phyloP scores from a whole-genome alignment of 495 filamentous ascomycete species.

The Hypoxylon perforatum region DNA sequence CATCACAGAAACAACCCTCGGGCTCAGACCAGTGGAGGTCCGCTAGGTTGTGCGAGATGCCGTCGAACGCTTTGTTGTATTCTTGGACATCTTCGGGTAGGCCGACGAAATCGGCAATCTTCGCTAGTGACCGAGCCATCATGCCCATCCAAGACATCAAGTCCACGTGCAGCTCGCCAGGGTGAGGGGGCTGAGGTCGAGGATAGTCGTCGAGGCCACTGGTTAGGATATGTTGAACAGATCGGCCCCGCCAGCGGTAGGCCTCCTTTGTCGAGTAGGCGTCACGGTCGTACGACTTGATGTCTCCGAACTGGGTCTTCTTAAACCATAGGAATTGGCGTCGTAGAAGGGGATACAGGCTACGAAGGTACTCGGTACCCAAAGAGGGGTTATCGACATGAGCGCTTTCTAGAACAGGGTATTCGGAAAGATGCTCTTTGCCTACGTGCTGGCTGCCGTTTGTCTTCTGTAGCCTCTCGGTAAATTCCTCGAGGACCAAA shows the following conservation, averaged over 20 bases:
- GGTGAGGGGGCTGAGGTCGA: slow-evolving; percentile 93
- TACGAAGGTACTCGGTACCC: slow-evolving; percentile 77
- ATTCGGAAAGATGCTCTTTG: slow-evolving; percentile 49
- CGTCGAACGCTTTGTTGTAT: slow-evolving; percentile 77
- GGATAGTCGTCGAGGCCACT: slow-evolving; percentile 97
- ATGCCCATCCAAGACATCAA: slow-evolving; percentile 96
- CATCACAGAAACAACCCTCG: slow-evolving; percentile 88
- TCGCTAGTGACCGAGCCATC: slow-evolving; percentile 83
- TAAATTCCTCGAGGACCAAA: slow-evolving; percentile 82
- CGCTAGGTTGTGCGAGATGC: slow-evolving; percentile 87
- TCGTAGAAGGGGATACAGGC: slow-evolving; percentile 90
- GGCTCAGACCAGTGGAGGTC: slow-evolving; percentile 91
- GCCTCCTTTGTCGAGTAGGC: slow-evolving; percentile 88
- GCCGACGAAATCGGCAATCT: slow-evolving; percentile 77
- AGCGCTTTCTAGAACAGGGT: slow-evolving; percentile 60
- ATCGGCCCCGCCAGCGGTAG: slow-evolving; percentile 96
- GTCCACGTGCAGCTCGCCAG: slow-evolving; percentile 95
- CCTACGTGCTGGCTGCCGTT: slow-evolving; percentile 51
- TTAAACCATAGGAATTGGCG: slow-evolving; percentile 95
- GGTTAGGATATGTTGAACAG: slow-evolving; percentile 84
- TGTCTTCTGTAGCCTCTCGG: slow-evolving; percentile 72
- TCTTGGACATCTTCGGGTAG: slow-evolving; percentile 78
- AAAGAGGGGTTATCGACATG: slow-evolving; percentile 74
- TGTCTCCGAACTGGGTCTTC: slow-evolving; percentile 87
- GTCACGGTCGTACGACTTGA: slow-evolving; percentile 89